Evolutionary conservation across 73 alveolate species (phyloP).

Genomic region (Symbiodinium natans): DNA sequence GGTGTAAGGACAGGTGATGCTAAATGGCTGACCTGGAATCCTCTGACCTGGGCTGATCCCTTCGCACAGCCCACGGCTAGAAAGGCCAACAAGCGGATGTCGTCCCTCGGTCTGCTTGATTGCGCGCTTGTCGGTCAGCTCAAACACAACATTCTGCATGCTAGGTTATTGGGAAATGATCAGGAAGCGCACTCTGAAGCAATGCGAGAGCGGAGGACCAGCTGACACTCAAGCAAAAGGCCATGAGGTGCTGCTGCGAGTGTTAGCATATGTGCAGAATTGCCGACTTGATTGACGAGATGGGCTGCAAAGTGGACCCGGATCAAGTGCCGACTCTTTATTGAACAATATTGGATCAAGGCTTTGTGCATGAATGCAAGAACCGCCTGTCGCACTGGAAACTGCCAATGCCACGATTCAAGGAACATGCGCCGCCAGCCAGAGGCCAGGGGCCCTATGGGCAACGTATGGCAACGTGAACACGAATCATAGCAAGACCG

Average conservation of each 20-base stretch:
- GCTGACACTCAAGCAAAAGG: not conserved
- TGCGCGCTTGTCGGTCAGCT: not conserved
- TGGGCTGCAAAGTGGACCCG: not conserved
- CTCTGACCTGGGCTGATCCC: not conserved
- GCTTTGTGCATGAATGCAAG: not conserved
- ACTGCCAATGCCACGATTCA: no score
- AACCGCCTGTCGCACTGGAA: no score
- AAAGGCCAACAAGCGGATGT: not conserved
- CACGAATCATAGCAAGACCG: no score
- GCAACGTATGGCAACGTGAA: no score
- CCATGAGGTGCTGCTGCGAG: not conserved
- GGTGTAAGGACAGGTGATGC: not conserved
- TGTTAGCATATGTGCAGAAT: not conserved
- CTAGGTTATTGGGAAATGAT: not conserved
- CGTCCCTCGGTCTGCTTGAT: not conserved
- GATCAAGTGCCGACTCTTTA: not conserved
- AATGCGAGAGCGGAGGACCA: not conserved
- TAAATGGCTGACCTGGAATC: not conserved
- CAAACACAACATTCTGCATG: not conserved
- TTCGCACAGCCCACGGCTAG: not conserved
- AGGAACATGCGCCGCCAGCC: constrained; percentile 7
- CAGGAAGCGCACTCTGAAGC: constrained; percentile 13
- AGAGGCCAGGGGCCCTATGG: no score
- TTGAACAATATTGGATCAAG: not conserved
- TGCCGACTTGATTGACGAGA: not conserved